Conservation (phyloP, 768 basidiomycete species). For the Lactifluus rugatus region DNA sequence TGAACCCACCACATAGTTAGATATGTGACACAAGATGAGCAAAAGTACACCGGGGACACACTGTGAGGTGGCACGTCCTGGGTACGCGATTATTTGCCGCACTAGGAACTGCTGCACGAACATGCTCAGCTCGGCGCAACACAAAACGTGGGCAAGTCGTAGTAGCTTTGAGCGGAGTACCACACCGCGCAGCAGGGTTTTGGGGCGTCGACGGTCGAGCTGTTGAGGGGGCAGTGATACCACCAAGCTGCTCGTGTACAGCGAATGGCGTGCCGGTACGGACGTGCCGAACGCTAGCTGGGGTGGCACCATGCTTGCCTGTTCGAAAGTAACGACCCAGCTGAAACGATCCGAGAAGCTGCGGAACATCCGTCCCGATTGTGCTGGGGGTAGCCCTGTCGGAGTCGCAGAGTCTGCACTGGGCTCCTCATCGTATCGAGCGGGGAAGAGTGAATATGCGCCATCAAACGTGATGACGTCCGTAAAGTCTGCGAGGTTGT, state of each 20-base stretch:
- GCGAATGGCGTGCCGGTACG: neutral
- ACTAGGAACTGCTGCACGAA: slow-evolving; percentile 10
- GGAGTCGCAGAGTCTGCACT: neutral
- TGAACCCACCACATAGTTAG: neutral
- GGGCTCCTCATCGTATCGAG: slow-evolving; percentile 2
- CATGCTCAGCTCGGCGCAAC: slow-evolving; percentile 5
- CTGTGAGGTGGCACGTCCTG: slow-evolving; percentile 6
- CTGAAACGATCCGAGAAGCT: slow-evolving; percentile 12
- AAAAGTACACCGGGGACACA: neutral
- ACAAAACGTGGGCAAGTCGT: slow-evolving; percentile 5
- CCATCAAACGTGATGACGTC: slow-evolving; percentile 12
- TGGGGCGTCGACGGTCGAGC: neutral
- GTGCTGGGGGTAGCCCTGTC: too few relatives aligned
- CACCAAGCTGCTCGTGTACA: slow-evolving; percentile 6
- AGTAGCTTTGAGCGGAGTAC: slow-evolving; percentile 5
- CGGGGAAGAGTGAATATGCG: slow-evolving; percentile 11
- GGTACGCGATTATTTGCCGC: slow-evolving; percentile 5
- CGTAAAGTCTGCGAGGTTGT: neutral
- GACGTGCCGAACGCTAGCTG: slow-evolving; percentile 3
- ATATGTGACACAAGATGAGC: neutral
- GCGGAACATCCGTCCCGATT: neutral
- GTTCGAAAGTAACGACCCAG: slow-evolving; percentile 13
- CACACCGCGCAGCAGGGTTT: neutral
- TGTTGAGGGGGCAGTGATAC: neutral
- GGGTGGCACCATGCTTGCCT: neutral